These are phyloP conservation scores for Chaetomiaceae sp. DNA, from an alignment of 2,329 filamentous ascomycete genomes.

Conservation along the genomic window DNA sequence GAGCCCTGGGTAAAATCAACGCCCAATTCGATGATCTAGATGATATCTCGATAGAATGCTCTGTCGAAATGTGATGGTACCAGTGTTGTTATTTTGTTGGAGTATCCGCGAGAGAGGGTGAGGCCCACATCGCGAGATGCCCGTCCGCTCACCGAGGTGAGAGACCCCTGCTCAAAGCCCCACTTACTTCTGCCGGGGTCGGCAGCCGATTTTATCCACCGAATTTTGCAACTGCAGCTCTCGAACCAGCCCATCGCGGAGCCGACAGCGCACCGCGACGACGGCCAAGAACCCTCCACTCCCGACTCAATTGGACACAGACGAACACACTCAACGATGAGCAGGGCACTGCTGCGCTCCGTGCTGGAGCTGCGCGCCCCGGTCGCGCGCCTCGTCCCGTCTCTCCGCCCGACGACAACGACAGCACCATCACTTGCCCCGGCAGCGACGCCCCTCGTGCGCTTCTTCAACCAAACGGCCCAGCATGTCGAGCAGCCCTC, in stretches of 20 bases:
- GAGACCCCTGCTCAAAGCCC: background rate
- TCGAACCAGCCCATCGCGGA: conserved; percentile 13
- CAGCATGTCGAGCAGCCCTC: conserved; percentile 46
- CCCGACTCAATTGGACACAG: conserved; percentile 3
- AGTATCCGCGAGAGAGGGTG: too few species aligned
- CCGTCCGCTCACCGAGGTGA: background rate
- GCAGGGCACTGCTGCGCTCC: conserved; percentile 59
- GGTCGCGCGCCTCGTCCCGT: conserved; percentile 42
- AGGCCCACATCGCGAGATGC: too few species aligned
- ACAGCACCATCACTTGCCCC: background rate
- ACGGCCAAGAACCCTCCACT: background rate
- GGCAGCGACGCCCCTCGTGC: conserved; percentile 27
- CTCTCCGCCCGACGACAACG: conserved; percentile 35
- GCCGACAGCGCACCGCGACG: conserved; percentile 13
- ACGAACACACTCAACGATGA: conserved; percentile 38
- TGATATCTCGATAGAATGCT: too few species aligned
- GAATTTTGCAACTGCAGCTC: conserved; percentile 14
- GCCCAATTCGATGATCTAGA: too few species aligned
- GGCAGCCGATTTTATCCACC: conserved; percentile 1
- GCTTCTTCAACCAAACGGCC: conserved; percentile 47
- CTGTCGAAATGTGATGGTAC: too few species aligned
- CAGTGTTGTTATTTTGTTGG: background rate
- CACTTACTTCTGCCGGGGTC: conserved; percentile 1
- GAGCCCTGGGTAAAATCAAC: too few species aligned
- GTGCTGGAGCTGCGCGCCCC: conserved; percentile 55